These are phyloP conservation scores for Paecilomyces sp. DNA, from an alignment of 2,329 filamentous ascomycete species.

Conservation along the genomic window DNA sequence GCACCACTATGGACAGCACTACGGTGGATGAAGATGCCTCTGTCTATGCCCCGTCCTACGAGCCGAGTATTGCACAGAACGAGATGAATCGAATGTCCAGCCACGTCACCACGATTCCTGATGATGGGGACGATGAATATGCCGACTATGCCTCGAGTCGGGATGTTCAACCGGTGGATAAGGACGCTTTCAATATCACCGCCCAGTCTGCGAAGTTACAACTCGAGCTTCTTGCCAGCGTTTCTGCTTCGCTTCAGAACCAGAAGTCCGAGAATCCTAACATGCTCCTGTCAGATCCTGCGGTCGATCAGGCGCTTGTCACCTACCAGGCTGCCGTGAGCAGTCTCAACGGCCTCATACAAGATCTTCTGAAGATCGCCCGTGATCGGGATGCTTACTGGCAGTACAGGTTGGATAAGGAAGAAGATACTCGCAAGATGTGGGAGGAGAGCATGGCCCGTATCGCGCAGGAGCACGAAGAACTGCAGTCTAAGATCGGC, in stretches of 20 bases:
- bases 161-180: slow-evolving; percentile 66
- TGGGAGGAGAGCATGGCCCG: slow-evolving; percentile 99
- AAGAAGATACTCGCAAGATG: slow-evolving; percentile 84
- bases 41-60: slow-evolving; percentile 45
- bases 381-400: slow-evolving; percentile 92
- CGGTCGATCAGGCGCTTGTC: slow-evolving; percentile 66
- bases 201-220: slow-evolving; percentile 91
- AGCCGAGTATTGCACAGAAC: slow-evolving; percentile 46
- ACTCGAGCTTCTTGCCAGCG: slow-evolving; percentile 79
- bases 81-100: slow-evolving; percentile 45
- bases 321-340: slow-evolving; percentile 87
- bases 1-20: slow-evolving; percentile 40
- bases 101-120: slow-evolving; percentile 44
- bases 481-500: slow-evolving; percentile 77
- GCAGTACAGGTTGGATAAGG: slow-evolving; percentile 89
- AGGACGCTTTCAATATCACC: slow-evolving; percentile 94
- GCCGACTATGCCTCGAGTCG: slow-evolving; percentile 73
- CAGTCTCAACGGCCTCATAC: slow-evolving; percentile 76
- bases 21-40: slow-evolving; percentile 49
- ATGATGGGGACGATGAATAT: slow-evolving; percentile 66
- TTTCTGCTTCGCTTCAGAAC: slow-evolving; percentile 70
- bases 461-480: slow-evolving; percentile 89
- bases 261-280: slow-evolving; percentile 65
- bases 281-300: slow-evolving; percentile 67
- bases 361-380: slow-evolving; percentile 84